phyloP scores from a whole-genome alignment of 2,329 filamentous ascomycete species.

The Bimuria novae-zelandiae region DNA sequence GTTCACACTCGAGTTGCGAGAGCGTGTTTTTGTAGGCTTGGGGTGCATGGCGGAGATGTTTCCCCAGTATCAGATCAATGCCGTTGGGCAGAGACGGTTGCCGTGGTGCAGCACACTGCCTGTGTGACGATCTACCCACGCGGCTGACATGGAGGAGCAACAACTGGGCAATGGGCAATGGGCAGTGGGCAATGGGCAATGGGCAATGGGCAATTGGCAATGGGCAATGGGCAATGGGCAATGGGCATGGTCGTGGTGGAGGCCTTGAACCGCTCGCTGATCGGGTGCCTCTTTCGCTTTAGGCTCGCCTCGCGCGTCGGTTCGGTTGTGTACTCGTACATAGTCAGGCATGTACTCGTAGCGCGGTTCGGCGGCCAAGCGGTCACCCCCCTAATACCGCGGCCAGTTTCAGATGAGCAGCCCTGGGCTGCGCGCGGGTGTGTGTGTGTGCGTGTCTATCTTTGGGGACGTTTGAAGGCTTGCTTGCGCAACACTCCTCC shows the following conservation, averaged over 20 bases:
- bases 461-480: slow-evolving; percentile 7
- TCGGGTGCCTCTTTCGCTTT: too few relatives aligned
- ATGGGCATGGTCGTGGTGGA: too few relatives aligned
- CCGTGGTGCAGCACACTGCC: slow-evolving; percentile 10
- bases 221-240: too few relatives aligned
- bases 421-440: neutral
- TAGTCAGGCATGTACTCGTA: slow-evolving; percentile 9
- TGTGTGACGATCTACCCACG: neutral
- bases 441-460: neutral
- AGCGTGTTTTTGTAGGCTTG: neutral
- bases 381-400: neutral
- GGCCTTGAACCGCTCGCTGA: too few relatives aligned
- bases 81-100: slow-evolving; percentile 2
- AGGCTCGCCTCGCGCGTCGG: slow-evolving; percentile 7
- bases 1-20: neutral
- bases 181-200: too few relatives aligned
- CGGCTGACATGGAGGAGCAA: too few relatives aligned
- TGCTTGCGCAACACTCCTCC: slow-evolving; percentile 16
- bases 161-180: too few relatives aligned
- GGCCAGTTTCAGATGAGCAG: slow-evolving; percentile 9
- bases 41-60: neutral
- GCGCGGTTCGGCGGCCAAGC: neutral
- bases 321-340: neutral
- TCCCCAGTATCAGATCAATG: neutral
- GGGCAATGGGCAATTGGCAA: too few relatives aligned